Conservation (phyloP, 306 rosid species). For the Trichosanthes cucumerina region DNA sequence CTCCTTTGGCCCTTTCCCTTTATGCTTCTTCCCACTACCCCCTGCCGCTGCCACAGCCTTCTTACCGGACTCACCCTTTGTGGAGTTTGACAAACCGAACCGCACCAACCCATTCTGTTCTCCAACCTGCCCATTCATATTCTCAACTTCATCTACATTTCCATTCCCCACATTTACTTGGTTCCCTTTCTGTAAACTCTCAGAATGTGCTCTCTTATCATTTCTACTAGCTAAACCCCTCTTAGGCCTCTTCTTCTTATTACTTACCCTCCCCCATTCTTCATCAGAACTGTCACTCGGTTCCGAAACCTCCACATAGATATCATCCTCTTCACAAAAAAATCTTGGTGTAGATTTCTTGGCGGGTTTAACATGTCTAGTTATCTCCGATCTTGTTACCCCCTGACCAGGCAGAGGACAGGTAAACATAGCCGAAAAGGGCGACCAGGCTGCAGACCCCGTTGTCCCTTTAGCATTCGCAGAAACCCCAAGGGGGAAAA, state of each 20-base stretch:
- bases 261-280: slow-evolving; percentile 19
- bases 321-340: slow-evolving; percentile 33
- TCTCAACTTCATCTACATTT: slow-evolving; percentile 27
- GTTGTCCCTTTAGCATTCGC: slow-evolving; percentile 26
- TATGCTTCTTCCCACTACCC: slow-evolving; percentile 26
- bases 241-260: slow-evolving; percentile 22
- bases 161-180: slow-evolving; percentile 19
- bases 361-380: not conserved
- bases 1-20: slow-evolving; percentile 44
- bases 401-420: slow-evolving; percentile 31
- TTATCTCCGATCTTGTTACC: not conserved
- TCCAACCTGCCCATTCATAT: not conserved
- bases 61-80: slow-evolving; percentile 38
- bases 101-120: slow-evolving; percentile 4
- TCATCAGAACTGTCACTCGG: slow-evolving; percentile 54
- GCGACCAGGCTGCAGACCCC: slow-evolving; percentile 47
- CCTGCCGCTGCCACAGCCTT: slow-evolving; percentile 11
- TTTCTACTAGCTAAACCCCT: slow-evolving; percentile 12
- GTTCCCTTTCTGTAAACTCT: slow-evolving; percentile 34
- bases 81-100: slow-evolving; percentile 8
- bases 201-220: slow-evolving; percentile 18
- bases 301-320: slow-evolving; percentile 36
- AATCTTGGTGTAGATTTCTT: slow-evolving; percentile 25
- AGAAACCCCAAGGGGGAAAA: slow-evolving; percentile 52
- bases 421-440: slow-evolving; percentile 60